These are phyloP conservation scores for Ilex paraguariensis DNA, from an alignment of 305 asterid genomes.

Conservation along the genomic window DNA sequence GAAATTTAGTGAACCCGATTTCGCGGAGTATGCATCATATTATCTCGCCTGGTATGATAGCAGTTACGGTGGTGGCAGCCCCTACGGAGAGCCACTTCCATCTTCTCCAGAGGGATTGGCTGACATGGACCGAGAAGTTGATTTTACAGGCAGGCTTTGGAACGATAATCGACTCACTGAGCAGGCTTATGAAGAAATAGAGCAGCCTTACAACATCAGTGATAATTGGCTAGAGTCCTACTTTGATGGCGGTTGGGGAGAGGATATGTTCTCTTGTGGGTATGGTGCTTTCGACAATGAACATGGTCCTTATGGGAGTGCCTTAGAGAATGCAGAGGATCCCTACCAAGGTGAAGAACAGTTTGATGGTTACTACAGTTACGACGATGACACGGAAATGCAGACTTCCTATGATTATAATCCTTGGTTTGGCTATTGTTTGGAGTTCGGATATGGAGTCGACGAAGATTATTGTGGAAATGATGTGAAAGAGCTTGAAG, in stretches of 20 bases:
- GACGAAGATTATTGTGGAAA: constrained; percentile 3
- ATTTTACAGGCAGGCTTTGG: constrained; percentile 4
- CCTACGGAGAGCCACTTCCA: constrained; percentile 16
- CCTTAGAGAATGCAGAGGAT: constrained; percentile 4
- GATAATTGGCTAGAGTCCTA: constrained; percentile 21
- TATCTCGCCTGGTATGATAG: constrained; percentile 17
- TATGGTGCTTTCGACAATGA: too few relatives aligned
- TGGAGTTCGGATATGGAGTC: constrained; percentile 4
- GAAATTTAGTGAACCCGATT: constrained; percentile 4
- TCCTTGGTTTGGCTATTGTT: constrained; percentile 6
- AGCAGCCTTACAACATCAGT: background rate
- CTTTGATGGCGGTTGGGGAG: constrained; percentile 16
- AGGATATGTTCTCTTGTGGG: background rate
- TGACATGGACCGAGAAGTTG: constrained; percentile 12
- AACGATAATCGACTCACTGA: background rate
- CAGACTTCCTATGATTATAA: constrained; percentile 5
- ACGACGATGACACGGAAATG: background rate
- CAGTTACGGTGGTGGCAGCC: constrained; percentile 1
- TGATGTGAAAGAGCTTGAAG: constrained; percentile 1
- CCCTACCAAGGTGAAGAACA: background rate
- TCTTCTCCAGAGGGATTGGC: constrained; percentile 4
- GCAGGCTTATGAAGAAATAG: background rate
- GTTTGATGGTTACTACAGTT: background rate
- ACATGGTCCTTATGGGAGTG: constrained; percentile 1
- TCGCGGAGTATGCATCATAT: constrained; percentile 1